Conservation (phyloP, 192 early-diverging fungal species). For the Podila horticola region DNA sequence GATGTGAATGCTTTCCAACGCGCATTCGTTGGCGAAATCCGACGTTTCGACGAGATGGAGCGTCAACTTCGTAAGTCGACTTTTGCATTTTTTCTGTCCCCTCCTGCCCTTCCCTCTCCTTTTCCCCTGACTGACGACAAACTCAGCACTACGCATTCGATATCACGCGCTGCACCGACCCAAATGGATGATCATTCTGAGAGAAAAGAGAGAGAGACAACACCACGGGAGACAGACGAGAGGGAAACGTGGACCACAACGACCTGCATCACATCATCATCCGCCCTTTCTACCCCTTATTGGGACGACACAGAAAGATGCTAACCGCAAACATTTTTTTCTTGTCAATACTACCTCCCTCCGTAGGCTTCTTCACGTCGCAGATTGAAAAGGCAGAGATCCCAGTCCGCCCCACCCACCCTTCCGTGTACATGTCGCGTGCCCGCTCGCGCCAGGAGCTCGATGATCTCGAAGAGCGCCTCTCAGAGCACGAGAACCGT, state of each 20-base stretch:
- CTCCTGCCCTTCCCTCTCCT: neutral
- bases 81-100: slow-evolving; percentile 1
- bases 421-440: slow-evolving; percentile 59
- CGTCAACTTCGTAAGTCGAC: slow-evolving; percentile 85
- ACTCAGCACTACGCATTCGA: neutral
- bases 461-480: slow-evolving; percentile 91
- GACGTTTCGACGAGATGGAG: slow-evolving; percentile 97
- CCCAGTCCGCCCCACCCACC: slow-evolving; percentile 58
- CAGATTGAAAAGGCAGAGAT: slow-evolving; percentile 91
- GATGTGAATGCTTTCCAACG: slow-evolving; percentile 98
- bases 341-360: neutral
- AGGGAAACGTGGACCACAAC: no score
- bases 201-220: no score
- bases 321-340: neutral
- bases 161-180: slow-evolving; percentile 1
- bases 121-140: neutral
- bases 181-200: no score
- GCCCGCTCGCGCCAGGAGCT: slow-evolving; percentile 91
- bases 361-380: slow-evolving; percentile 76
- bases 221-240: no score
- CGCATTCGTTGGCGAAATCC: slow-evolving; percentile 94
- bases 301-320: no score
- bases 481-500: slow-evolving; percentile 86
- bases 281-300: neutral
- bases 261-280: neutral